Evolutionary conservation across 1,139 yeast genomes (phyloP).

Genomic region (Pichia sp.): DNA sequence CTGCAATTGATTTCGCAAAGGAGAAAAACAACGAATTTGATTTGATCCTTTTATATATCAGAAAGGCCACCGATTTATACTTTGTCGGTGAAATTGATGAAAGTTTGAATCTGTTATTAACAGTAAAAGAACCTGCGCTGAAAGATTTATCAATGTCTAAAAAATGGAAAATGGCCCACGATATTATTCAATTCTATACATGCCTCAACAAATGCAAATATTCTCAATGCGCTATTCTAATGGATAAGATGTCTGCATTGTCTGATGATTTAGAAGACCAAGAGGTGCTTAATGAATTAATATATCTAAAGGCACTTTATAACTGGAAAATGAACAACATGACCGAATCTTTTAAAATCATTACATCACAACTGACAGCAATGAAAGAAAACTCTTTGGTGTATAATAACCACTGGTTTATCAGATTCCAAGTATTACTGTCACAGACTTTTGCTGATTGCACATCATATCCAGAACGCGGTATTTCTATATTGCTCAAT

Average conservation of each 20-base stretch:
- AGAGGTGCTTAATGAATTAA: slow-evolving; percentile 28
- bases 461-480: slow-evolving; percentile 40
- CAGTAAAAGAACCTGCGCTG: slow-evolving; percentile 19
- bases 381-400: slow-evolving; percentile 30
- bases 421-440: slow-evolving; percentile 45
- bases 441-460: slow-evolving; percentile 40
- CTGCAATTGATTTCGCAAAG: slow-evolving; percentile 40
- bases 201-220: slow-evolving; percentile 40
- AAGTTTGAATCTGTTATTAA: slow-evolving; percentile 32
- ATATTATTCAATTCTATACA: slow-evolving; percentile 38
- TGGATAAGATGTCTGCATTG: slow-evolving; percentile 29
- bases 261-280: slow-evolving; percentile 25
- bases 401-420: slow-evolving; percentile 40
- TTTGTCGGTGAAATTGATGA: slow-evolving; percentile 40
- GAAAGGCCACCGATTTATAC: slow-evolving; percentile 36
- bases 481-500: slow-evolving; percentile 44
- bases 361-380: slow-evolving; percentile 32
- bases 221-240: slow-evolving; percentile 31
- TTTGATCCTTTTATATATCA: slow-evolving; percentile 35
- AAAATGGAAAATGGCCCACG: slow-evolving; percentile 39
- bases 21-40: slow-evolving; percentile 21
- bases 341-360: slow-evolving; percentile 37
- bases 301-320: slow-evolving; percentile 8
- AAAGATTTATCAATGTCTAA: slow-evolving; percentile 38
- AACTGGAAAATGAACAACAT: slow-evolving; percentile 2